phyloP scores from a whole-genome alignment of 345 rosid species.

The Eutrema yunnanense region DNA sequence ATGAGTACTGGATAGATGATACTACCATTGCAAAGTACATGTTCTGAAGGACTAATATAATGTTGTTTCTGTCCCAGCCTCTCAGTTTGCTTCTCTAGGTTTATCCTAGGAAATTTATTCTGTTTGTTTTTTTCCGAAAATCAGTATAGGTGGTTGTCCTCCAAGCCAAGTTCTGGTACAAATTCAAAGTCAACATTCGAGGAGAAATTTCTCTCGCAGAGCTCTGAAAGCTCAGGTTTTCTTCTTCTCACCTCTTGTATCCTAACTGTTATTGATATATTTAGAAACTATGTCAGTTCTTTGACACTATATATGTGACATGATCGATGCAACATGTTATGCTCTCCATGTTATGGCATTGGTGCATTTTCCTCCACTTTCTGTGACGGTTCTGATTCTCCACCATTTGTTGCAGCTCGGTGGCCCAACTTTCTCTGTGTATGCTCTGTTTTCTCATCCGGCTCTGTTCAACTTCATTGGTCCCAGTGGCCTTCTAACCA shows the following conservation, averaged over 20 bases:
- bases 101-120: neutral
- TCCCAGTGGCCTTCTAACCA: conserved; percentile 93
- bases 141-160: conserved; percentile 99
- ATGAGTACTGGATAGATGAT: too few relatives aligned
- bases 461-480: conserved; percentile 98
- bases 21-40: neutral
- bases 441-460: conserved; percentile 96
- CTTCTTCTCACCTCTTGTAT: neutral
- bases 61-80: neutral
- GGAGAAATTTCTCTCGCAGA: conserved; percentile 94
- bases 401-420: conserved; percentile 61
- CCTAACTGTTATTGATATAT: neutral
- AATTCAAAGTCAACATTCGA: conserved; percentile 76
- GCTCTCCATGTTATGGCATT: neutral
- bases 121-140: conserved; percentile 30
- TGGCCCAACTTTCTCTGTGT: conserved; percentile 99
- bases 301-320: neutral
- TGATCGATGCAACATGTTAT: conserved; percentile 2
- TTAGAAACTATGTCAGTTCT: neutral
- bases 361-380: neutral
- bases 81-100: neutral
- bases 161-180: conserved; percentile 59
- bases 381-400: neutral
- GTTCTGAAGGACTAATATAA: neutral
- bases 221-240: conserved; percentile 92